These are phyloP conservation scores for Sindora glabra DNA, from an alignment of 306 rosid genomes.

Conservation along the genomic window DNA sequence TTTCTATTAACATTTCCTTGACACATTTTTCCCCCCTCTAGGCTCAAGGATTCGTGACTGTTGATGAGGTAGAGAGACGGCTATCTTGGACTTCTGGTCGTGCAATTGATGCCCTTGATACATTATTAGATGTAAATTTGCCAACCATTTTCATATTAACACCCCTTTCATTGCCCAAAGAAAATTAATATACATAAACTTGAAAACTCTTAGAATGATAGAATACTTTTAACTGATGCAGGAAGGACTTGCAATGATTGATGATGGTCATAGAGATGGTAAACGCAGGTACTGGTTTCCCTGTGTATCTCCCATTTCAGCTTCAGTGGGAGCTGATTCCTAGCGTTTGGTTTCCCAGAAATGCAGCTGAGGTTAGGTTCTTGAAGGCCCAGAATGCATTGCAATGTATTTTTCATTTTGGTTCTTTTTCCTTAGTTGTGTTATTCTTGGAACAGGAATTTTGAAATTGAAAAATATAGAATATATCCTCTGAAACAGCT, in stretches of 20 bases:
- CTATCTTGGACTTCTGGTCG: slow-evolving; percentile 87
- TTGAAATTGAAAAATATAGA: too few relatives aligned
- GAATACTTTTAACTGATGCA: slow-evolving; percentile 23
- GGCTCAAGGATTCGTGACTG: slow-evolving; percentile 91
- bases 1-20: slow-evolving; percentile 5
- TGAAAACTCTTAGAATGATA: slow-evolving; percentile 5
- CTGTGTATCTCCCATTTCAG: slow-evolving; percentile 72
- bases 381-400: neutral
- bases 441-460: too few relatives aligned
- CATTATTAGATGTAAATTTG: slow-evolving; percentile 68
- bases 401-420: neutral
- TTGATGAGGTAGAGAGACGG: slow-evolving; percentile 68
- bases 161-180: neutral
- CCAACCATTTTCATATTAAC: neutral
- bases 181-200: neutral
- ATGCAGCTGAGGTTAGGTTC: slow-evolving; percentile 9
- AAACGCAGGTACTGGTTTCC: slow-evolving; percentile 88
- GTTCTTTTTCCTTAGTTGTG: neutral
- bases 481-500: neutral
- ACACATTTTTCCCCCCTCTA: slow-evolving; percentile 16
- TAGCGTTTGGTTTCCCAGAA: neutral
- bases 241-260: slow-evolving; percentile 99
- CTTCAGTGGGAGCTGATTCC: slow-evolving; percentile 40
- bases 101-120: slow-evolving; percentile 85
- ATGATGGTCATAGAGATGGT: slow-evolving; percentile 91